phyloP scores from a whole-genome alignment of 2,329 filamentous ascomycete genomes.

The Zymoseptoria crescenta region DNA sequence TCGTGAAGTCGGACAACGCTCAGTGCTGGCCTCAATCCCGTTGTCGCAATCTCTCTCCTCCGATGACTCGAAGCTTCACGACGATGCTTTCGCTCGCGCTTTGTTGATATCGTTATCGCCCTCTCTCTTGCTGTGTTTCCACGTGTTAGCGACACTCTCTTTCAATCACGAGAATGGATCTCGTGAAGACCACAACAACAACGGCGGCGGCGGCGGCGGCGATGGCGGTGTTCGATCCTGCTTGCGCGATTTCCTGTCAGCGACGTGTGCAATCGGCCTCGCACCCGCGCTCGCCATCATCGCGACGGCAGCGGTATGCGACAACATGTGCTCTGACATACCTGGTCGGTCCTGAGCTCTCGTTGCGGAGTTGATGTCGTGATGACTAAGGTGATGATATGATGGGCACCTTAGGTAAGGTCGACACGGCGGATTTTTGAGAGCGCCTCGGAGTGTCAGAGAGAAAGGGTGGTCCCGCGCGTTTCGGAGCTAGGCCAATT shows the following conservation, averaged over 20 bases:
- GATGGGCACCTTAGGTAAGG: too few species aligned
- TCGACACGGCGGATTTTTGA: too few species aligned
- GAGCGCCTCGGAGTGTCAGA: too few species aligned
- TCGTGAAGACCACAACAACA: background rate
- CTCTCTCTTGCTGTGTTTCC: background rate
- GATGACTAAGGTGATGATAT: background rate
- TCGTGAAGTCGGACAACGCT: background rate
- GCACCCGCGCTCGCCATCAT: background rate
- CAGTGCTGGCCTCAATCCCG: background rate
- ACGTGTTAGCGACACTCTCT: background rate
- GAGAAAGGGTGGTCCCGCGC: too few species aligned
- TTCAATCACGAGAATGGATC: background rate
- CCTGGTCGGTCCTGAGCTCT: background rate
- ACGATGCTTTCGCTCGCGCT: background rate
- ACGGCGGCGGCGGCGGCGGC: too few species aligned
- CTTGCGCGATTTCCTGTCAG: background rate
- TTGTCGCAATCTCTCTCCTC: background rate
- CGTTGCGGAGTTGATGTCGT: background rate
- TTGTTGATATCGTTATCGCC: background rate
- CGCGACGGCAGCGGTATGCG: background rate
- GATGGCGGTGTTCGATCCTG: background rate
- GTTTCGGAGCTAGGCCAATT: background rate
- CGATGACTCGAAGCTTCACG: background rate
- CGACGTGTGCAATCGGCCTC: background rate
- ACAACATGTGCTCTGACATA: background rate